Percentiles rank a stretch among this genome's conserved stretches.
phyloP scores from a whole-genome alignment of 225 moss, liverwort and hornwort species.

The Polytrichum formosum region DNA sequence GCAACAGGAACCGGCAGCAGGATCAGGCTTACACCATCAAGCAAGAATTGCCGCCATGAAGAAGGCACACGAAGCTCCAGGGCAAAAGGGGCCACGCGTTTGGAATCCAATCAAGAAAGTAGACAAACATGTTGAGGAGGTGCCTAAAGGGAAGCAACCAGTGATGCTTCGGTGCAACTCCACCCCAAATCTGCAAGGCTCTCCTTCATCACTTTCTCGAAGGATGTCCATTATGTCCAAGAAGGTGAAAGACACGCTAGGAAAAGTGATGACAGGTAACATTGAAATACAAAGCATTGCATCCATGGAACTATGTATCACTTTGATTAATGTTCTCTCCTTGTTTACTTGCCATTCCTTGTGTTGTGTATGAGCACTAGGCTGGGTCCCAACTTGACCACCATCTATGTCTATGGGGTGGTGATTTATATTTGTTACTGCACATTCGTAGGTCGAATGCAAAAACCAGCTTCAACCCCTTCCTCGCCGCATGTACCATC shows the following conservation, averaged over 20 bases:
- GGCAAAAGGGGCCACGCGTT: constrained; percentile 48
- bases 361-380: too few relatives aligned
- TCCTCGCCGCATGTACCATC: constrained; percentile 22
- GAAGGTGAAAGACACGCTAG: constrained; percentile 81
- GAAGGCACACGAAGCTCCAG: constrained; percentile 47
- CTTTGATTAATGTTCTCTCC: too few relatives aligned
- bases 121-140: constrained; percentile 40
- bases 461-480: constrained; percentile 20
- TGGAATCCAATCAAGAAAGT: constrained; percentile 41
- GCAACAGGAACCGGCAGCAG: not conserved
- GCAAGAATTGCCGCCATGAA: constrained; percentile 46
- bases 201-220: constrained; percentile 79
- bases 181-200: constrained; percentile 49
- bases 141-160: constrained; percentile 23
- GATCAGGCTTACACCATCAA: constrained; percentile 44
- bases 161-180: constrained; percentile 60
- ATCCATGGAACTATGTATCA: too few relatives aligned
- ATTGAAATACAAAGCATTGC: too few relatives aligned
- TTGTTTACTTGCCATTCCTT: too few relatives aligned
- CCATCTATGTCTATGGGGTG: too few relatives aligned
- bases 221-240: constrained; percentile 88
- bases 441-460: constrained; percentile 36
- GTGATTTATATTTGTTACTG: not conserved
- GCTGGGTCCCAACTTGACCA: too few relatives aligned
- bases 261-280: constrained; percentile 84